Conservation (phyloP, 2,329 filamentous ascomycete species). For the Lizonia empirigonia region DNA sequence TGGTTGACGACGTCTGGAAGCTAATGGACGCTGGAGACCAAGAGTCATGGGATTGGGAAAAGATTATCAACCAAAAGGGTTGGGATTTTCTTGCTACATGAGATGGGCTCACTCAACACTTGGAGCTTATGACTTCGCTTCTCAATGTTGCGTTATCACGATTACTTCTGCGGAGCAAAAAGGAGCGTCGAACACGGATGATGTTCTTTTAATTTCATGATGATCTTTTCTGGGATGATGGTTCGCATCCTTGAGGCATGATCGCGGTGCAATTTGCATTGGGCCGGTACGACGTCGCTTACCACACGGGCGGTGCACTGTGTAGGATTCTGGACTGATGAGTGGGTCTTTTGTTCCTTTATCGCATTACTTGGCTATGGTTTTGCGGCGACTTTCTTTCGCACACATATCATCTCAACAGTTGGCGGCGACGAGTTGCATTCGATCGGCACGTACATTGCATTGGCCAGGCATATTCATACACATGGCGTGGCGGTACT, state of each 20-base stretch:
- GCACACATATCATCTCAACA: conserved; percentile 16
- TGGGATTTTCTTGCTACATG: conserved; percentile 67
- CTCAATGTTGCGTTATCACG: conserved; percentile 16
- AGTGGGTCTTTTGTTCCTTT: conserved; percentile 11
- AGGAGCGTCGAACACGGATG: conserved; percentile 6
- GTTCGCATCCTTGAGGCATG: conserved; percentile 10
- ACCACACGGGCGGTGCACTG: conserved; percentile 20
- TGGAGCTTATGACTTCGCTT: conserved; percentile 10
- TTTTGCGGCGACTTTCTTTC: conserved; percentile 4
- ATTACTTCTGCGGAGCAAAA: conserved; percentile 7
- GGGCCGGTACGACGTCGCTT: conserved; percentile 19
- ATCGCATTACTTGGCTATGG: conserved; percentile 17
- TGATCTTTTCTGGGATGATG: conserved; percentile 12
- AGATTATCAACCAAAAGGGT: conserved; percentile 61
- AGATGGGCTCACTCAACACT: conserved; percentile 7
- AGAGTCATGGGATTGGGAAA: conserved; percentile 69
- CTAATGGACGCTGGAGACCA: conserved; percentile 63
- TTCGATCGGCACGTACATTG: conserved; percentile 15
- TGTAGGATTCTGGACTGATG: conserved; percentile 10
- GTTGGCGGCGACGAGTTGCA: neutral
- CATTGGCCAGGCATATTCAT: conserved; percentile 27
- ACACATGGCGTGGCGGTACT: conserved; percentile 32
- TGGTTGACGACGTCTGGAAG: conserved; percentile 64
- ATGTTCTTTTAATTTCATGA: neutral
- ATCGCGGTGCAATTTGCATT: conserved; percentile 23